A percentile compares a stretch with the other conserved stretches of the same genome.
Evolutionary conservation across 768 basidiomycete species (phyloP).

Genomic region (Mycena floridula): DNA sequence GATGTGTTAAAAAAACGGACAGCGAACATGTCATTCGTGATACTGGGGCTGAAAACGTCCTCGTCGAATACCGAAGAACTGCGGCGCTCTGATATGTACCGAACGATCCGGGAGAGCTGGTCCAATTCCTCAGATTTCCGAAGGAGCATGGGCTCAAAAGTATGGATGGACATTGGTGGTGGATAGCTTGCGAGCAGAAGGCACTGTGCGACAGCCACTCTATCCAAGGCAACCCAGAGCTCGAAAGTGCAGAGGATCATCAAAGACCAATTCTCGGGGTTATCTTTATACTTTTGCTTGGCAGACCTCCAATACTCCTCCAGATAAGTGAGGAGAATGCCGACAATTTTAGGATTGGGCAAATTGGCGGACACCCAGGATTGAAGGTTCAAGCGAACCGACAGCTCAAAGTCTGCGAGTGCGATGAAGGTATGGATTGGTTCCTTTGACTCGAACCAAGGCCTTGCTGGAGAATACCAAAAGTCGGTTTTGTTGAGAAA

Average conservation of each 20-base stretch:
- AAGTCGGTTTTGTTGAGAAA: too few species aligned
- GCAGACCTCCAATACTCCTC: slow-evolving; percentile 21
- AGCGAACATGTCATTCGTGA: slow-evolving; percentile 19
- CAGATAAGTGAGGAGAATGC: slow-evolving; percentile 19
- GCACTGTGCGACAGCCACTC: slow-evolving; percentile 20
- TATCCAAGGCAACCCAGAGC: slow-evolving; percentile 44
- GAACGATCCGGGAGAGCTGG: slow-evolving; percentile 18
- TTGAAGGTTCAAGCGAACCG: slow-evolving; percentile 23
- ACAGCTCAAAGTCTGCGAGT: slow-evolving; percentile 31
- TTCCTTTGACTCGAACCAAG: neutral
- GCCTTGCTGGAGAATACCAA: neutral
- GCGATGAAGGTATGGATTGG: slow-evolving; percentile 7
- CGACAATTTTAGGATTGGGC: slow-evolving; percentile 6
- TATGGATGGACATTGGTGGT: slow-evolving; percentile 31
- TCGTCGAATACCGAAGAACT: slow-evolving; percentile 3
- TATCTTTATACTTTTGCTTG: slow-evolving; percentile 18
- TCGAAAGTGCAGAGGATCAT: slow-evolving; percentile 41
- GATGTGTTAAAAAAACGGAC: slow-evolving; percentile 27
- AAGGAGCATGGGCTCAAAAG: slow-evolving; percentile 37
- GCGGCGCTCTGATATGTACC: slow-evolving; percentile 26
- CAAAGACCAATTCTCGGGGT: slow-evolving; percentile 31
- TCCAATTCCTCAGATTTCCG: slow-evolving; percentile 19
- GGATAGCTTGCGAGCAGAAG: slow-evolving; percentile 37
- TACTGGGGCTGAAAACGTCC: slow-evolving; percentile 26
- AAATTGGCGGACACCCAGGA: slow-evolving; percentile 21